Evolutionary conservation across 768 basidiomycete genomes (phyloP).

Genomic region (Trichaptum fuscoviolaceum): DNA sequence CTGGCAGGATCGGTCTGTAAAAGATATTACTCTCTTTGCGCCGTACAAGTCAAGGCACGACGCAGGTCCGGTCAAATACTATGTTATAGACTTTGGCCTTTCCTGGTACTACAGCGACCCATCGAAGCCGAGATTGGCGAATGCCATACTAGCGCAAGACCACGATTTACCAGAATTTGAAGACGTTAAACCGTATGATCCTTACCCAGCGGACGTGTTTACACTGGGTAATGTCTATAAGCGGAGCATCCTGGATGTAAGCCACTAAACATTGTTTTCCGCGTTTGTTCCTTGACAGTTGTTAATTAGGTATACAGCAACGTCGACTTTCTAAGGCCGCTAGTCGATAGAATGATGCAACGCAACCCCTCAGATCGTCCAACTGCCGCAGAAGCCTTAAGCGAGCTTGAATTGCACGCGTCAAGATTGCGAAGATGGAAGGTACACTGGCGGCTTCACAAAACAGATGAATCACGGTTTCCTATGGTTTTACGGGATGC

Average conservation of each 20-base stretch:
- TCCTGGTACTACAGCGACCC: constrained; percentile 16
- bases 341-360: constrained; percentile 9
- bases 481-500: too few species aligned
- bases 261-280: constrained; percentile 1
- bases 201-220: constrained; percentile 22
- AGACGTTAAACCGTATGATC: constrained; percentile 16
- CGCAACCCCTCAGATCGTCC: constrained; percentile 11
- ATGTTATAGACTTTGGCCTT: constrained; percentile 32
- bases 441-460: too few species aligned
- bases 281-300: not conserved
- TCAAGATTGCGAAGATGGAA: too few species aligned
- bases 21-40: too few species aligned
- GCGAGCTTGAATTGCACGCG: too few species aligned
- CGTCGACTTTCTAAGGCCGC: constrained; percentile 9
- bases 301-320: constrained; percentile 11
- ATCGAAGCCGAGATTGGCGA: constrained; percentile 9
- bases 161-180: constrained; percentile 21
- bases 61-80: constrained; percentile 33
- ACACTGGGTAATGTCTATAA: constrained; percentile 20
- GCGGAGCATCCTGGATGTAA: constrained; percentile 15
- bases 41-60: constrained; percentile 19
- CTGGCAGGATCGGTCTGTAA: constrained; percentile 7
- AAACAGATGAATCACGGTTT: too few species aligned
- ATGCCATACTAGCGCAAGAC: constrained; percentile 19
- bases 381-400: constrained; percentile 10